Evolutionary conservation across 345 rosid species (phyloP).

Genomic region (Pugionium dolabratum): DNA sequence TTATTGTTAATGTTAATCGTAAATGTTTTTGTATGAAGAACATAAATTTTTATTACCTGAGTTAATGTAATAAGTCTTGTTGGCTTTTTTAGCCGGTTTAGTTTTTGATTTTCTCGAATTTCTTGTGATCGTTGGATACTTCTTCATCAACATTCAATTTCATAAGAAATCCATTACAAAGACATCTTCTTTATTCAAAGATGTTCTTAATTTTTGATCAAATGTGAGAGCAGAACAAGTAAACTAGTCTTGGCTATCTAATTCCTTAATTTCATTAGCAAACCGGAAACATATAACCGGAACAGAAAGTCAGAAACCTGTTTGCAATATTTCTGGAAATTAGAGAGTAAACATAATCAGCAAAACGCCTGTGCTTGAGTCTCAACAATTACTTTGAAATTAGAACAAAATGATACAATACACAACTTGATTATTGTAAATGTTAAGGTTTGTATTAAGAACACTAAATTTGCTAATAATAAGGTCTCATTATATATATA

Average conservation of each 20-base stretch:
- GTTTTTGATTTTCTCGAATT: constrained; percentile 4
- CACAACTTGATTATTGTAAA: background rate
- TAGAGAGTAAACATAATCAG: background rate
- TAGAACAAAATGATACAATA: background rate
- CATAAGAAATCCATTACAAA: constrained; percentile 13
- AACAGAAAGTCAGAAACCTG: background rate
- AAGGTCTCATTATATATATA: background rate
- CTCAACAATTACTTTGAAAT: background rate
- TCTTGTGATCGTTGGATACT: background rate
- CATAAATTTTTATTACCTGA: background rate
- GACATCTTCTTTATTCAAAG: background rate
- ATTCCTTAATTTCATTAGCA: too few relatives aligned
- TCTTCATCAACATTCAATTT: constrained; percentile 29
- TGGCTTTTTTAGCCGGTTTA: constrained; percentile 9
- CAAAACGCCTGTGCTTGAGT: background rate
- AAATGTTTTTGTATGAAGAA: too few relatives aligned
- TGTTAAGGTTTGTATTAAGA: background rate
- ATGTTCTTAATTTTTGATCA: too few relatives aligned
- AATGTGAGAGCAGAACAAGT: too few relatives aligned
- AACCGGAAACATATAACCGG: background rate
- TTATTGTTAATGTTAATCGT: background rate
- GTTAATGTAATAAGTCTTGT: constrained; percentile 20
- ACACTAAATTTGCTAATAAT: background rate
- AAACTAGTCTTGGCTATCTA: too few relatives aligned
- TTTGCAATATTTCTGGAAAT: background rate